A percentile compares a stretch with the other conserved stretches of the same genome.
These are phyloP conservation scores for Nothophoma quercina DNA, from an alignment of 2,329 filamentous ascomycete species.

Conservation along the genomic window DNA sequence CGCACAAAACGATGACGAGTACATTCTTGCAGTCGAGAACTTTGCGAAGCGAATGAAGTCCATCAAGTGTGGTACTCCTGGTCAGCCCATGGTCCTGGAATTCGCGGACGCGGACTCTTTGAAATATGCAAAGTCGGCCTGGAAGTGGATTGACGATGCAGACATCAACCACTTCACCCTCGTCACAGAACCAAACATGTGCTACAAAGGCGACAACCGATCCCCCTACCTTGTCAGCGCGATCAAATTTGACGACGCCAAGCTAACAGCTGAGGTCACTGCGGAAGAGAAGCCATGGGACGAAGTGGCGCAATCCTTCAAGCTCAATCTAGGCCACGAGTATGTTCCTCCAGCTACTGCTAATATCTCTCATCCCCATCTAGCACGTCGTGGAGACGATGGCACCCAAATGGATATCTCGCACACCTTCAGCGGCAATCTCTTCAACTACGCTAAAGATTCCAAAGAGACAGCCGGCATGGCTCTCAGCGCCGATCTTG, in stretches of 20 bases:
- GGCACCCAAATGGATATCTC: slow-evolving; percentile 25
- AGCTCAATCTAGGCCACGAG: slow-evolving; percentile 25
- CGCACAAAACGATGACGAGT: slow-evolving; percentile 28
- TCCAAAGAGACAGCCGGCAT: slow-evolving; percentile 27
- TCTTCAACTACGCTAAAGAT: slow-evolving; percentile 31
- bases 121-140: slow-evolving; percentile 26
- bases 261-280: slow-evolving; percentile 22
- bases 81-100: slow-evolving; percentile 22
- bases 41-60: slow-evolving; percentile 34
- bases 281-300: slow-evolving; percentile 30
- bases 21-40: slow-evolving; percentile 31
- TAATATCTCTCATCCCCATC: slow-evolving; percentile 30
- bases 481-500: slow-evolving; percentile 25
- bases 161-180: slow-evolving; percentile 33
- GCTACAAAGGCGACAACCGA: slow-evolving; percentile 34
- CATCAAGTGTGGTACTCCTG: slow-evolving; percentile 26
- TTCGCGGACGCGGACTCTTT: slow-evolving; percentile 25
- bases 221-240: slow-evolving; percentile 31
- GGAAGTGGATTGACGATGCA: slow-evolving; percentile 34
- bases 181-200: slow-evolving; percentile 33
- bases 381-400: slow-evolving; percentile 19
- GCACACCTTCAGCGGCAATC: slow-evolving; percentile 20
- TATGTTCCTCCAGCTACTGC: slow-evolving; percentile 24
- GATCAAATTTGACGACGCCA: slow-evolving; percentile 28
- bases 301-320: slow-evolving; percentile 25